Evolutionary conservation across 345 rosid species (phyloP).

Genomic region (Arabidopsis suecica): DNA sequence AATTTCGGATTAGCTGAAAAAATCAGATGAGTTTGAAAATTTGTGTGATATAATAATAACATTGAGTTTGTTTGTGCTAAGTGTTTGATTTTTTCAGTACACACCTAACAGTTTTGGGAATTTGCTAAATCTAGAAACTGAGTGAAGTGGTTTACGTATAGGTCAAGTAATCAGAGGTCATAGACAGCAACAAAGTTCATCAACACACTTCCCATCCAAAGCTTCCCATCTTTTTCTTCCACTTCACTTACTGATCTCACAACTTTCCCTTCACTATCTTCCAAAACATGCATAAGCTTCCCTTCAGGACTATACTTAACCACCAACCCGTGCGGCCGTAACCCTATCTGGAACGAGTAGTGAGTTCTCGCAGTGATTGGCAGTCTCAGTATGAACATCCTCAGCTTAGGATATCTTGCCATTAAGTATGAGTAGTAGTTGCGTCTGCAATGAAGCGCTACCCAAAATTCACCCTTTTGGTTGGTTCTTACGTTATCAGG

Average conservation of each 20-base stretch:
- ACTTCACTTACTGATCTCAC: constrained; percentile 82
- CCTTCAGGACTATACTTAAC: constrained; percentile 83
- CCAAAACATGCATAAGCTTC: constrained; percentile 67
- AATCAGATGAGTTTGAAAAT: too few species aligned
- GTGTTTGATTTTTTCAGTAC: not conserved
- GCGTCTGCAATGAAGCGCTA: constrained; percentile 73
- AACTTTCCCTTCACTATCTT: constrained; percentile 82
- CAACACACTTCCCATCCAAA: constrained; percentile 92
- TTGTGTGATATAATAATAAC: too few species aligned
- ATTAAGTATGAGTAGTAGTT: constrained; percentile 47
- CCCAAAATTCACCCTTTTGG: constrained; percentile 88
- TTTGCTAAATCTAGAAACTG: constrained; percentile 14
- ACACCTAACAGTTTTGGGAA: not conserved
- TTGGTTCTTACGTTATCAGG: constrained; percentile 86
- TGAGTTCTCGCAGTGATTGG: constrained; percentile 68
- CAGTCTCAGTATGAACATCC: constrained; percentile 68
- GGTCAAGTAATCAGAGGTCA: constrained; percentile 47
- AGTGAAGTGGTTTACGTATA: constrained; percentile 19
- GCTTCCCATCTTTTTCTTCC: constrained; percentile 91
- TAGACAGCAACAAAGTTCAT: constrained; percentile 86
- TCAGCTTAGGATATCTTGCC: constrained; percentile 54
- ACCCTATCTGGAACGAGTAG: constrained; percentile 59
- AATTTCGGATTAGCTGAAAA: too few species aligned
- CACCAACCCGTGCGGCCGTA: constrained; percentile 54
- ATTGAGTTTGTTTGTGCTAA: not conserved